Conservation (phyloP, 306 rosid species). For the Lathyrus oleraceus region DNA sequence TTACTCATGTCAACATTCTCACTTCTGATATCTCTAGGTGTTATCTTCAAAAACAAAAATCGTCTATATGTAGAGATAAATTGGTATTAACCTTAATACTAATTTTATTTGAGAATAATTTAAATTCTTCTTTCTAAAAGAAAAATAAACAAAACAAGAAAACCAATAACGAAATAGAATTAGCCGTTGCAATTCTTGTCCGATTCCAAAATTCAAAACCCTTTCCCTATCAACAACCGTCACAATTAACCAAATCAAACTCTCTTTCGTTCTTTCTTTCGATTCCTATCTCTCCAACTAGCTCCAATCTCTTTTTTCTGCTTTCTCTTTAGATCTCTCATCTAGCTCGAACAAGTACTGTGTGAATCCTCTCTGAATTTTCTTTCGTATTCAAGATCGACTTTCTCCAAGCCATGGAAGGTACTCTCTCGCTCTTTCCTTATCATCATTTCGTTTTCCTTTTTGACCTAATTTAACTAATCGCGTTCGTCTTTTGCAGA, state of each 20-base stretch:
- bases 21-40: too few species aligned
- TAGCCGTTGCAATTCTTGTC: conserved; percentile 54
- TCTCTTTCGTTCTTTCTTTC: neutral
- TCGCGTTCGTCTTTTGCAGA: conserved; percentile 39
- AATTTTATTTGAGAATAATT: too few species aligned
- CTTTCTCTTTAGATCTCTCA: neutral
- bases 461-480: neutral
- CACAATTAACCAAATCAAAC: neutral
- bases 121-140: too few species aligned
- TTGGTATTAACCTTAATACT: too few species aligned
- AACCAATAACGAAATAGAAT: too few species aligned
- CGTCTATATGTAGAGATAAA: too few species aligned
- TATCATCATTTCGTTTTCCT: neutral
- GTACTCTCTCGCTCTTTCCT: conserved; percentile 39
- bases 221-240: neutral
- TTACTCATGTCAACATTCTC: too few species aligned
- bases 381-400: neutral
- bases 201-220: conserved; percentile 41
- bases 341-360: neutral
- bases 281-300: too few species aligned
- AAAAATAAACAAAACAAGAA: too few species aligned
- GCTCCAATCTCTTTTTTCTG: neutral
- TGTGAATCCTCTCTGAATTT: neutral
- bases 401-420: conserved; percentile 51
- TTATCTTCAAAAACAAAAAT: too few species aligned